Evolutionary conservation across 345 rosid genomes (phyloP).

Genomic region (Gossypium longicalyx): DNA sequence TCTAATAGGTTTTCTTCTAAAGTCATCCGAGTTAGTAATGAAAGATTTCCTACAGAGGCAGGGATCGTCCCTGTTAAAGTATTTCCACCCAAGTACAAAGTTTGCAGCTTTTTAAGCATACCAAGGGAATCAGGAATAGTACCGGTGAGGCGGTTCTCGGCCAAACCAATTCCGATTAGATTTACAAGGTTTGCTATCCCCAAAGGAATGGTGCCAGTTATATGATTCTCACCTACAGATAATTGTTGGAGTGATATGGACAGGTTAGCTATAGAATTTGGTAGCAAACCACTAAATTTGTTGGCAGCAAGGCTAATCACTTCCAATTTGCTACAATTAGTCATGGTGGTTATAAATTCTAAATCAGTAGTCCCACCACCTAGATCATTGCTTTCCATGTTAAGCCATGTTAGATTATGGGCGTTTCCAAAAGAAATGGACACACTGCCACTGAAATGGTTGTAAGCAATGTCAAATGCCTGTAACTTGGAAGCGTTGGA

Average conservation of each 20-base stretch:
- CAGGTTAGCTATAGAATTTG: neutral
- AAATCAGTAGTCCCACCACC: neutral
- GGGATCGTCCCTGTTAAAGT: conserved; percentile 3
- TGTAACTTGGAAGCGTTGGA: conserved; percentile 19
- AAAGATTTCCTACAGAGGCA: neutral
- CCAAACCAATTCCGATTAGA: neutral
- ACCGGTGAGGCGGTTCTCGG: neutral
- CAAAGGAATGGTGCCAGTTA: neutral
- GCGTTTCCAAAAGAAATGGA: neutral
- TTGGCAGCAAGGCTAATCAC: neutral
- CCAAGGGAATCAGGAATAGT: neutral
- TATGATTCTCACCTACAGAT: neutral
- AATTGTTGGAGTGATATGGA: neutral
- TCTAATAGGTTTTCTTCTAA: neutral
- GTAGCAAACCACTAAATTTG: neutral
- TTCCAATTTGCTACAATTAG: neutral
- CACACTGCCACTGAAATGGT: neutral
- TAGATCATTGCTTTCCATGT: neutral
- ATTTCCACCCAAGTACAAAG: neutral
- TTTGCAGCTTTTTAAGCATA: neutral
- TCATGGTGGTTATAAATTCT: neutral
- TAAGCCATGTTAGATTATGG: neutral
- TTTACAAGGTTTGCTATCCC: conserved; percentile 3
- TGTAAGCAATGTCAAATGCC: accelerated
- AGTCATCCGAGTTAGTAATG: neutral